These are phyloP conservation scores for Phytophthora sojae DNA, from an alignment of 352 stramenopile genomes.

Conservation along the genomic window DNA sequence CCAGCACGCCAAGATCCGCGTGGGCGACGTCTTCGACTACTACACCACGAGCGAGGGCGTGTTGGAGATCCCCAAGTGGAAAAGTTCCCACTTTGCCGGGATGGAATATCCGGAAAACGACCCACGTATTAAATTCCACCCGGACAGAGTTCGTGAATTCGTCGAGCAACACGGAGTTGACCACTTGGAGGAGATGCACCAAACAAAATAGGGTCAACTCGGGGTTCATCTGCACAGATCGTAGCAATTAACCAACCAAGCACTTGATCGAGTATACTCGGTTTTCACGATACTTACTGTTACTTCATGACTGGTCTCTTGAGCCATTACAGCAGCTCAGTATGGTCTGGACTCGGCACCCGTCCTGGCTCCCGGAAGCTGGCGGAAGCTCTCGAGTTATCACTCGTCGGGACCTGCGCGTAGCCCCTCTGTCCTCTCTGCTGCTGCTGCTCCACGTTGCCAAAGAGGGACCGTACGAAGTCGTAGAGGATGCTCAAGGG, in stretches of 20 bases:
- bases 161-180: neutral
- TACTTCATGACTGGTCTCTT: neutral
- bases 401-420: conserved; percentile 41
- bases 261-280: no score
- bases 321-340: conserved; percentile 38
- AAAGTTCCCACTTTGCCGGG: conserved; percentile 20
- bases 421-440: conserved; percentile 55
- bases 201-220: neutral
- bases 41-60: conserved; percentile 24
- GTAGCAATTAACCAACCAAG: no score
- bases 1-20: conserved; percentile 12
- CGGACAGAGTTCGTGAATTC: conserved; percentile 9
- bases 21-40: conserved; percentile 32
- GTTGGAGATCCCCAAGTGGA: conserved; percentile 26
- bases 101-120: conserved; percentile 32
- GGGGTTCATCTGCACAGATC: no score
- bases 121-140: conserved; percentile 25
- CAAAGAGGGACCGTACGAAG: conserved; percentile 79
- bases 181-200: conserved; percentile 6
- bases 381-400: conserved; percentile 15
- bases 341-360: conserved; percentile 57
- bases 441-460: conserved; percentile 32
- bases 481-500: conserved; percentile 68
- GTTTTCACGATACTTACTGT: no score
- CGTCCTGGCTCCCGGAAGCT: conserved; percentile 69